Conservation (phyloP, 148 eudicot species). For the Amaranthus hypochondriacus region DNA sequence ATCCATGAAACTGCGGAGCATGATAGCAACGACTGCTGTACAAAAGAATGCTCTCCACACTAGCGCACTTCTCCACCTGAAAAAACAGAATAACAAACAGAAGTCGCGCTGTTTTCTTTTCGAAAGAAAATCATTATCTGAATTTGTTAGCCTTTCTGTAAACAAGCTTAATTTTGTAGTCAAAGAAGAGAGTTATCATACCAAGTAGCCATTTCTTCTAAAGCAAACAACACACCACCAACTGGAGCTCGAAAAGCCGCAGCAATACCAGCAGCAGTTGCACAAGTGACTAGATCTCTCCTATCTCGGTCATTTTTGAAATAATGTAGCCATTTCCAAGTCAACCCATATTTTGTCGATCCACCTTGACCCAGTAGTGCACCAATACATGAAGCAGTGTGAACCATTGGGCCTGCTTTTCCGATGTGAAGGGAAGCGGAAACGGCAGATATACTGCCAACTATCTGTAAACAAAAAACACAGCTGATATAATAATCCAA, state of each 20-base stretch:
- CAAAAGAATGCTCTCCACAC: constrained; percentile 93
- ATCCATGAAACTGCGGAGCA: constrained; percentile 84
- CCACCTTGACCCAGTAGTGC: constrained; percentile 77
- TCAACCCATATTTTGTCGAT: constrained; percentile 63
- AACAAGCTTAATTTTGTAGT: background rate
- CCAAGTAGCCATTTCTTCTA: constrained; percentile 99
- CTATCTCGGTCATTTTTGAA: constrained; percentile 87
- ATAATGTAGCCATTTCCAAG: constrained; percentile 74
- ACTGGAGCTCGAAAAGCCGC: constrained; percentile 97
- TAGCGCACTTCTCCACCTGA: constrained; percentile 97
- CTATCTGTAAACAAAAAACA: constrained; percentile 41
- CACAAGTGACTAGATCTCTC: constrained; percentile 91
- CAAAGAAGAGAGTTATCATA: constrained; percentile 20
- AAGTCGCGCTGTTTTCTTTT: background rate
- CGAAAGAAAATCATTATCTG: background rate
- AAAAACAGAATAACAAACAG: background rate
- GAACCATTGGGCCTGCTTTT: constrained; percentile 98
- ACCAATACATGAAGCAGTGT: constrained; percentile 74
- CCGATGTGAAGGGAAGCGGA: constrained; percentile 80
- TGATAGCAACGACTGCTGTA: constrained; percentile 78
- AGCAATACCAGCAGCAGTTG: constrained; percentile 91
- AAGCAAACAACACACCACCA: constrained; percentile 91
- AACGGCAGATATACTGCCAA: constrained; percentile 81
- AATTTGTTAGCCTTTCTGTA: background rate
- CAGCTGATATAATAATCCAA: too few species aligned